Evolutionary conservation across 345 rosid genomes (phyloP), one percentile per base, ranked within the genome.

Genomic region (Atalantia buxifolia): DNA sequence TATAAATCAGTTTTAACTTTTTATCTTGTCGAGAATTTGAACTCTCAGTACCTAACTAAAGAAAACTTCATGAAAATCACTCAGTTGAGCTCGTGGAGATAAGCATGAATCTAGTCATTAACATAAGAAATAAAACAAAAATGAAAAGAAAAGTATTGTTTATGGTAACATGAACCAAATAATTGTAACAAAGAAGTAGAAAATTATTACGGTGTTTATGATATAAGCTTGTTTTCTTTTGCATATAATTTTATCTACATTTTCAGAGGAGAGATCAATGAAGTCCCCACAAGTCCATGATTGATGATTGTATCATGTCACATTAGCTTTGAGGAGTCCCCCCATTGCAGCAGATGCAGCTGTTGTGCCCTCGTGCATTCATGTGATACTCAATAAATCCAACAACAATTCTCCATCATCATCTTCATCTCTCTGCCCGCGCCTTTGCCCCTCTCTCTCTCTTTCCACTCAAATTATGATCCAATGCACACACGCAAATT

Each of bases 321-420:
- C 31, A 74, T 28, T 36, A 78, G 61, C 50, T 62, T 53, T 22
- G 68, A 68, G 65, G 75, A 18, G 79, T 42, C 72, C 67, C 72
- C 31, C 27, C 71, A 62, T 70, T 0, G 75, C 70, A 73, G 78
- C 64, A 25, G 50, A 33, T 27, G 82, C 72, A 64, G 85, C 78
- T 71, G 80, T 69, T 76, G 79, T n/a, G 69, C 69, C 84, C 82
- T 85, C 86, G 82, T 88, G 90, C 87, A 7, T 88, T 84, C 90
- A 87, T 81, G 90, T 85, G 88, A 84, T 69, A 61, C 75, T 85
- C 80, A 64, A 79, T 84, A 75, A 80, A 21, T 82, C 84, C 81
- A 78, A 22, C 83, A 82, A 74, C 71, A 63, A 65, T 69, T 64
- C 73, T 76, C 59, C 81, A 76, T 71, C 85, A 80, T 79, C 73